Conservation (phyloP, 2,329 filamentous ascomycete species). For the Xylariaceae sp. region DNA sequence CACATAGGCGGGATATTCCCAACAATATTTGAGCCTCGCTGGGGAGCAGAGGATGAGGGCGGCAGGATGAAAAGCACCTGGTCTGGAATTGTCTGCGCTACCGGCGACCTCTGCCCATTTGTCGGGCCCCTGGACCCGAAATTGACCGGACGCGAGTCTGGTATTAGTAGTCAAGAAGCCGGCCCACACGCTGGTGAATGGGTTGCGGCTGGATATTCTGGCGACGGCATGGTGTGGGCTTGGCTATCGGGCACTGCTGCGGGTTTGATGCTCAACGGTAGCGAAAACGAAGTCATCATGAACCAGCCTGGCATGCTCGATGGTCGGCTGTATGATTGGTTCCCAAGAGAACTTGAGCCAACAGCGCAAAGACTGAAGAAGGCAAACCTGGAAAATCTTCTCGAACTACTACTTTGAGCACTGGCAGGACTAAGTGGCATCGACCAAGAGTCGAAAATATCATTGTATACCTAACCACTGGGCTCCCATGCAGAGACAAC, state of each 20-base stretch:
- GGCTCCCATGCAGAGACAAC: too few species aligned
- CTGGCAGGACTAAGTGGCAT: neutral
- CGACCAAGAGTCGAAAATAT: neutral
- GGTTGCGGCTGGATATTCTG: conserved; percentile 51
- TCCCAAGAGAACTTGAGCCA: conserved; percentile 37
- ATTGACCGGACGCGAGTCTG: conserved; percentile 28
- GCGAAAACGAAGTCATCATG: conserved; percentile 31
- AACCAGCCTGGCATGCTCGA: conserved; percentile 35
- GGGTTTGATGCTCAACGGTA: conserved; percentile 44
- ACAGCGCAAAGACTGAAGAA: conserved; percentile 34
- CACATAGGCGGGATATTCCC: conserved; percentile 43
- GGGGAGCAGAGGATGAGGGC: conserved; percentile 30
- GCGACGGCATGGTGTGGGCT: conserved; percentile 53
- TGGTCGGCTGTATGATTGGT: conserved; percentile 40
- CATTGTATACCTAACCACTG: neutral
- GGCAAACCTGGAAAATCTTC: conserved; percentile 37
- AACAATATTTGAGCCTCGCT: conserved; percentile 39
- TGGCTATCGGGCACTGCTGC: conserved; percentile 51
- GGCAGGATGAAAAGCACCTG: conserved; percentile 41
- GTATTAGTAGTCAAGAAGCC: neutral
- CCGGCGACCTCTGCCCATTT: conserved; percentile 48
- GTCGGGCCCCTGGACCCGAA: conserved; percentile 43
- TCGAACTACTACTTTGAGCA: conserved; percentile 10
- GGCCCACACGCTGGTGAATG: conserved; percentile 40
- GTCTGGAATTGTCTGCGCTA: conserved; percentile 49